Percentiles rank a stretch among this genome's conserved stretches.
Conservation (phyloP, 148 eudicot species). For the Diospyros lotus region DNA sequence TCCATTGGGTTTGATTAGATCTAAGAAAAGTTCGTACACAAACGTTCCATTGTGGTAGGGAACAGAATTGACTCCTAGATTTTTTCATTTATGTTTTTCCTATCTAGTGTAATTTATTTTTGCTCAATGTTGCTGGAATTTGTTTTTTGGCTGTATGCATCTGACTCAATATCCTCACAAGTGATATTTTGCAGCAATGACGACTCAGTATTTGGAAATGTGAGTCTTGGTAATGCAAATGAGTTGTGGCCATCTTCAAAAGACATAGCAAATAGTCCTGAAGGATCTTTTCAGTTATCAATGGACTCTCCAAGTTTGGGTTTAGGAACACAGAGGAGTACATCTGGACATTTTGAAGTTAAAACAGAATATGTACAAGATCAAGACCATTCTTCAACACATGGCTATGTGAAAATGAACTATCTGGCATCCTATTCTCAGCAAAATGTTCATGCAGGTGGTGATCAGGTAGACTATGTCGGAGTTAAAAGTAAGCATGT, state of each 20-base stretch:
- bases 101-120: not conserved
- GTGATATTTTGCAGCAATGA: slow-evolving; percentile 73
- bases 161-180: slow-evolving; percentile 66
- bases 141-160: slow-evolving; percentile 28
- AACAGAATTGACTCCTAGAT: not conserved
- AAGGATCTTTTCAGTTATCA: slow-evolving; percentile 37
- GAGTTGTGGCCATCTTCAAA: slow-evolving; percentile 65
- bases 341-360: slow-evolving; percentile 29
- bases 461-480: slow-evolving; percentile 23
- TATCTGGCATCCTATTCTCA: slow-evolving; percentile 28
- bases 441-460: slow-evolving; percentile 21
- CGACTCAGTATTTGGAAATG: slow-evolving; percentile 44
- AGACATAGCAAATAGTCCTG: slow-evolving; percentile 36
- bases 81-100: slow-evolving; percentile 2
- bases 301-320: slow-evolving; percentile 43
- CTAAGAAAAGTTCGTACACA: not conserved
- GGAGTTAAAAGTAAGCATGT: slow-evolving; percentile 25
- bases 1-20: not conserved
- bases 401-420: slow-evolving; percentile 25
- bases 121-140: slow-evolving; percentile 3
- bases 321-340: slow-evolving; percentile 28
- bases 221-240: slow-evolving; percentile 46
- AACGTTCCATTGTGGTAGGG: not conserved
- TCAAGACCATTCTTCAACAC: slow-evolving; percentile 25
- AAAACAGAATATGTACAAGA: slow-evolving; percentile 35